Conservation (phyloP, 2,329 filamentous ascomycete species). For the Clonostachys rosea region DNA sequence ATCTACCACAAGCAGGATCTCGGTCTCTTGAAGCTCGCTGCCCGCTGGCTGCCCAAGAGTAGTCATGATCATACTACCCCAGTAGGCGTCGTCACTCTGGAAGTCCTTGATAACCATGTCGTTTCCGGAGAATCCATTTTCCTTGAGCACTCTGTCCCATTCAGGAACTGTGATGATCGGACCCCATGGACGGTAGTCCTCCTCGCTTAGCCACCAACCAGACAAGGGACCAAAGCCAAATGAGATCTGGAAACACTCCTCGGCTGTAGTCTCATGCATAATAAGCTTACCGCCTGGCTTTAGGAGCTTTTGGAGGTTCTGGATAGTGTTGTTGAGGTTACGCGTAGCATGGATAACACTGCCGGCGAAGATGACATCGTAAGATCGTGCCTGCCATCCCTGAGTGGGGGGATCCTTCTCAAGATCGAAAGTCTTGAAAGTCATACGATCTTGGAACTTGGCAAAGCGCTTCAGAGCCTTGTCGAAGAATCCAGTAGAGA, state of each 20-base stretch:
- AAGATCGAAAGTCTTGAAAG: conserved; percentile 22
- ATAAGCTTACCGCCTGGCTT: conserved; percentile 4
- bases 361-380: conserved; percentile 9
- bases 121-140: conserved; percentile 4
- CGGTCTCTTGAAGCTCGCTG: no score
- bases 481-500: conserved; percentile 19
- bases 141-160: conserved; percentile 4
- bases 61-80: conserved; percentile 2
- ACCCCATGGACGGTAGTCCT: conserved; percentile 5
- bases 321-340: background rate
- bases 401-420: conserved; percentile 16
- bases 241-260: background rate
- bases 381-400: conserved; percentile 14
- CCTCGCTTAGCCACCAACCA: conserved; percentile 27
- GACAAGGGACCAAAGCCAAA: background rate
- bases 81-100: background rate
- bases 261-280: conserved; percentile 7
- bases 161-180: background rate
- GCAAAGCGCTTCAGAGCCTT: conserved; percentile 2
- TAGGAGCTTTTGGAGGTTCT: background rate
- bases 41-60: background rate
- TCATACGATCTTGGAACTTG: conserved; percentile 6
- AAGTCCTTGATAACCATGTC: conserved; percentile 2
- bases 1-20: no score
- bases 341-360: conserved; percentile 1